Evolutionary conservation across 441 rosid species (phyloP).

Genomic region (Pelargonium citronellum): DNA sequence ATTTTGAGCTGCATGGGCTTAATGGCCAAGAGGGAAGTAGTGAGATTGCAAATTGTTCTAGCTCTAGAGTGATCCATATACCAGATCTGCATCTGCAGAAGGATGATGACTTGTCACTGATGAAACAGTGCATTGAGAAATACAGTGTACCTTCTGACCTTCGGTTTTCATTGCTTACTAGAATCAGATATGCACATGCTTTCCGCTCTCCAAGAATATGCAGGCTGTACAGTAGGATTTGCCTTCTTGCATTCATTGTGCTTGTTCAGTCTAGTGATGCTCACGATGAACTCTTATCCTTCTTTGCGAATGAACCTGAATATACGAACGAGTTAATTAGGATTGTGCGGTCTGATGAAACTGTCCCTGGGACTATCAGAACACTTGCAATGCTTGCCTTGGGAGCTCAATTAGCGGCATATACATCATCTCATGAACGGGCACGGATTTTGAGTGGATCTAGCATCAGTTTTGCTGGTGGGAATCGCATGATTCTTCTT

Average conservation of each 20-base stretch:
- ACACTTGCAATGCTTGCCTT: slow-evolving; percentile 92
- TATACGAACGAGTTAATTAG: slow-evolving; percentile 91
- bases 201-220: slow-evolving; percentile 81
- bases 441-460: slow-evolving; percentile 91
- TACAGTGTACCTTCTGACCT: slow-evolving; percentile 67
- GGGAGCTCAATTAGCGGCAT: slow-evolving; percentile 95
- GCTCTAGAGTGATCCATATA: slow-evolving; percentile 58
- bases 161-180: slow-evolving; percentile 77
- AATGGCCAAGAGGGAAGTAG: slow-evolving; percentile 41
- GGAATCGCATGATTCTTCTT: slow-evolving; percentile 85
- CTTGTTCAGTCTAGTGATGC: slow-evolving; percentile 97
- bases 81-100: slow-evolving; percentile 76
- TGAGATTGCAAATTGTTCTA: slow-evolving; percentile 31
- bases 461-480: slow-evolving; percentile 84
- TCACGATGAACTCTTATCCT: slow-evolving; percentile 77
- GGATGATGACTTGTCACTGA: slow-evolving; percentile 76
- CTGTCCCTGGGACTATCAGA: slow-evolving; percentile 78
- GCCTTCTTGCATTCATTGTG: slow-evolving; percentile 90
- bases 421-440: slow-evolving; percentile 91
- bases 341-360: slow-evolving; percentile 86
- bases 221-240: slow-evolving; percentile 87
- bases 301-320: slow-evolving; percentile 97
- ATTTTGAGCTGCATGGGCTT: slow-evolving; percentile 79
- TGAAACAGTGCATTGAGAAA: slow-evolving; percentile 85
- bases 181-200: slow-evolving; percentile 94